Conservation (phyloP, 1,139 yeast species). For the Cylindricascospora bacillispora region DNA sequence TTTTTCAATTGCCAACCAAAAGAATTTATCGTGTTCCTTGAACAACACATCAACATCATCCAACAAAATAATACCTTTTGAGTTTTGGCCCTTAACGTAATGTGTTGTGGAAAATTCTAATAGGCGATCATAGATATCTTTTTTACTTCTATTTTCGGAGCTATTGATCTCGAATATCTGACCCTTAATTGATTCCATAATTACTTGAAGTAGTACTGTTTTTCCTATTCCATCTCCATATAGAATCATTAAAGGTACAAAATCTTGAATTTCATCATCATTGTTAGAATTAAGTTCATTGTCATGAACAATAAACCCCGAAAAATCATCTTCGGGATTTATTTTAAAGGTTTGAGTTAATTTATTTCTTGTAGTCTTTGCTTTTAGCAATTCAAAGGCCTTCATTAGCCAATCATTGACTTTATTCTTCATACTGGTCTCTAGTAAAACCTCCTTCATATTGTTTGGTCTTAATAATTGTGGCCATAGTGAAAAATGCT, state of each 20-base stretch:
- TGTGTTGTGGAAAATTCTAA: constrained; percentile 81
- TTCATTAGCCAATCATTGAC: constrained; percentile 38
- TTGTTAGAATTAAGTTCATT: constrained; percentile 17
- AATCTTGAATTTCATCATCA: constrained; percentile 24
- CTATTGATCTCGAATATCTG: constrained; percentile 77
- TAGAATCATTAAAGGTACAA: constrained; percentile 52
- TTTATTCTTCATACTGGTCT: constrained; percentile 12
- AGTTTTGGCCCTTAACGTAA: constrained; percentile 46
- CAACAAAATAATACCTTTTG: constrained; percentile 58
- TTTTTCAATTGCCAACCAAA: constrained; percentile 65
- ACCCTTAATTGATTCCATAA: constrained; percentile 51
- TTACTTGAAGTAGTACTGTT: constrained; percentile 60
- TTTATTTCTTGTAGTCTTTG: constrained; percentile 26
- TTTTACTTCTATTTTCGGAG: constrained; percentile 57
- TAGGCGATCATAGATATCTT: constrained; percentile 51
- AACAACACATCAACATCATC: constrained; percentile 82
- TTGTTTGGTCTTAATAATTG: constrained; percentile 32
- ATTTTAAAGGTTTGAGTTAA: constrained; percentile 15
- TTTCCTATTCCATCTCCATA: constrained; percentile 75
- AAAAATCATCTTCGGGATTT: constrained; percentile 24
- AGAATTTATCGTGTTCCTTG: constrained; percentile 59
- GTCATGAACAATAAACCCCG: constrained; percentile 33
- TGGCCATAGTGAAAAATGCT: constrained; percentile 29
- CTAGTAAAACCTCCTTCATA: constrained; percentile 30
- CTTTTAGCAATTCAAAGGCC: constrained; percentile 36